Base-by-base conservation (phyloP, 116 monocot genomes). In the Dioscorea cayenensis region DNA sequence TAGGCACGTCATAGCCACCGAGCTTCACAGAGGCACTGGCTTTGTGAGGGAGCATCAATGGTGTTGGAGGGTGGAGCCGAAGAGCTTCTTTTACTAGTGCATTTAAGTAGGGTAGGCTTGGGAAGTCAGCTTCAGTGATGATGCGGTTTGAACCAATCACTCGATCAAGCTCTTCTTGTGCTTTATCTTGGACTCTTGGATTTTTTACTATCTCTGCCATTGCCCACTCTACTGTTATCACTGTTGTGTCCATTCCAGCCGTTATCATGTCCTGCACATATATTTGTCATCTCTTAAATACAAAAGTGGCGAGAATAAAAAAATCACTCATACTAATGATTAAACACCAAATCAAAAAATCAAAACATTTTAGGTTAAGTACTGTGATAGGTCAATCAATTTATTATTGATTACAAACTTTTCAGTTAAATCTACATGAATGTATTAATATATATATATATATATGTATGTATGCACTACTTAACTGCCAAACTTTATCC, bases 41-140 rank as follows among this genome's bases (percentile, higher is more conserved):
- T 69, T 84, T 88, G 74, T 92, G 92, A 3, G 92, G 92, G 38
- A 92, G 86, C 92, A 92, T 86, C 38, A 92, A 84, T 6, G 92
- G 92, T 0, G 89, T 86, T 0, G 88, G 88, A 0, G 92, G 92
- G 81, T 92, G 92, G 19, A 92, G 85, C 9, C 92, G 83, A 27
- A 92, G 76, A 1, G 89, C 76, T 63, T 92, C 92, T 72, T 92
- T 92, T 23, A 85, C 92, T 2, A 89, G 78, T 18, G 79, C 80
- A 7, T 77, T 69, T 49, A 92, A 79, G 82, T 92, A 92, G 3
- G 83, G 92, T 32, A 92, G 84, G 75, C 77, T 86, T 7, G 77
- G 32, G 74, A 86, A 79, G 68, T 92, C 88, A 4, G 85, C 29
- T 67, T 92, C 92, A 1, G 61, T 71, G 76, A 92, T 65, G 65